Base-by-base conservation (phyloP, 768 basidiomycete species). In the Hydnum rufescens region DNA sequence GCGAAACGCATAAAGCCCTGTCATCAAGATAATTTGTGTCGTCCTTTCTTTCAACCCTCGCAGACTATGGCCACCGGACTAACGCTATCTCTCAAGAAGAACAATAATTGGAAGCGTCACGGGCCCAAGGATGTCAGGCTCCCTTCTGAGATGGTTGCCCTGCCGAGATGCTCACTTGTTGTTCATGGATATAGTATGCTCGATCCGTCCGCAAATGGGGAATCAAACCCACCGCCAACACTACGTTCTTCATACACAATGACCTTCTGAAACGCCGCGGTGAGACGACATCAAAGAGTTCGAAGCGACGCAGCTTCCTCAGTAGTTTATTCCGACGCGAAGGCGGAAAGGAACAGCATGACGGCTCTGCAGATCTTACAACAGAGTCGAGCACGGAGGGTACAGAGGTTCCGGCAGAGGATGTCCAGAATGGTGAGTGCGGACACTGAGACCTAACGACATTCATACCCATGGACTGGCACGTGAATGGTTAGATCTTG, bases 401-500 rank as follows among this genome's bases (percentile, higher is more conserved):
- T 3, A 57, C 59, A n/a, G 57, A 63, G 47, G 62, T 63, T 19
- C 62, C 62, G 3, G 61, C 62, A 3, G 54, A 58, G 47, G 58
- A 59, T 29, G 60, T 63, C 29, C 59, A 63, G 44, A 61, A 51
- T 51, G 67, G 51, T 47, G 26, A 22, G 30, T 25, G 53, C 29
- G 46, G 30, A 19, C n/a, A 39, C 32, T 29, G 31, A 28, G 36
- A 18, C 36, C 1, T 22, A 39, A 39, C 22, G 36, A 39, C 22
- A 39, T 22, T 39, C 36, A 22, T 39, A n/a, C n/a, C n/a, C n/a
- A n/a, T n/a, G n/a, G n/a, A n/a, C n/a, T n/a, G n/a, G n/a, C n/a
- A n/a, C n/a, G n/a, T n/a, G n/a, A n/a, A n/a, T n/a, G n/a, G n/a
- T 22, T 23, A 43, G 51, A 67, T 54, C 58, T 62, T 32, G 68